Evolutionary conservation across 768 basidiomycete species (phyloP).

Genomic region (Tylopilus subfusipes): DNA sequence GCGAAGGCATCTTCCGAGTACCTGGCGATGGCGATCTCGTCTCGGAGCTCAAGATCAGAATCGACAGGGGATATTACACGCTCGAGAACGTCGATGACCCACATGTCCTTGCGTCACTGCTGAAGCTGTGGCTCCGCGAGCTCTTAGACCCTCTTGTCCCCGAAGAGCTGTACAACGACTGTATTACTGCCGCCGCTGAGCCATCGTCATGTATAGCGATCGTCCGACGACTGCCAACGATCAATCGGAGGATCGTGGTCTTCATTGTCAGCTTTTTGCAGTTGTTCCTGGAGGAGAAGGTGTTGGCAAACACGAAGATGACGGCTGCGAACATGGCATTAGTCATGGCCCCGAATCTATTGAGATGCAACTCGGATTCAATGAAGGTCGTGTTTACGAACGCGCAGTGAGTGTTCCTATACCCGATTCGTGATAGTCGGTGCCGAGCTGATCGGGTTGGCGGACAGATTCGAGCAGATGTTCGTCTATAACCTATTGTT

Average conservation of each 20-base stretch:
- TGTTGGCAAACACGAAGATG: conserved; percentile 79
- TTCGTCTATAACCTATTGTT: conserved; percentile 84
- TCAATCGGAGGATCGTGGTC: conserved; percentile 81
- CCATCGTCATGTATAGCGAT: conserved; percentile 70
- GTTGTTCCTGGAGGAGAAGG: conserved; percentile 76
- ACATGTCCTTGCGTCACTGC: conserved; percentile 81
- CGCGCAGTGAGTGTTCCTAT: conserved; percentile 65
- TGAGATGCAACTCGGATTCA: conserved; percentile 84
- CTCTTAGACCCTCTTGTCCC: conserved; percentile 91
- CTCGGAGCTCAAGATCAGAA: conserved; percentile 82
- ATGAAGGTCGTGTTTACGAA: conserved; percentile 90
- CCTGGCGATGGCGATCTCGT: conserved; percentile 89
- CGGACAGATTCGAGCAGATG: conserved; percentile 75
- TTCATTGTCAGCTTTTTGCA: conserved; percentile 92
- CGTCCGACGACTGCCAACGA: conserved; percentile 73
- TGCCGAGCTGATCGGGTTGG: conserved; percentile 7
- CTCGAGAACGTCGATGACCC: conserved; percentile 89
- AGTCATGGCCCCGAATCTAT: conserved; percentile 88
- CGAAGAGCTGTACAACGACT: conserved; percentile 88
- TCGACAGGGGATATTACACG: conserved; percentile 89
- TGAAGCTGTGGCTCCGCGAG: conserved; percentile 94
- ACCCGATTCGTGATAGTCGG: conserved; percentile 1
- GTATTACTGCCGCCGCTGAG: conserved; percentile 65
- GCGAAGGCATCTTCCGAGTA: conserved; percentile 91
- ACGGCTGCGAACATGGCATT: conserved; percentile 83